phyloP scores from a whole-genome alignment of 164 flowering plant genomes.

The Platanus orientalis region DNA sequence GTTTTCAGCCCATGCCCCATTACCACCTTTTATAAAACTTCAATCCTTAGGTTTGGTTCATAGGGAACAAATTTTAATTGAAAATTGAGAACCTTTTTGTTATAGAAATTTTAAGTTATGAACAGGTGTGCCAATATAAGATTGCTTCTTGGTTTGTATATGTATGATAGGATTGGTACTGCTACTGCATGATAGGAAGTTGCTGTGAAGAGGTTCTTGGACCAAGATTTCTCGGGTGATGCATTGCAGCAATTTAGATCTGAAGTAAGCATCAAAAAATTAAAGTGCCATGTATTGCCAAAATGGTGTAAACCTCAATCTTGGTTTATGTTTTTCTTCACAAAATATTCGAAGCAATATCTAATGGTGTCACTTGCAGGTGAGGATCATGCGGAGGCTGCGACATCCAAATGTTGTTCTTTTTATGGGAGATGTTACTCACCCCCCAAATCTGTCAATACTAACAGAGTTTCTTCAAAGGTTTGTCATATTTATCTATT shows the following conservation, averaged over 20 bases:
- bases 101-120: too few relatives aligned
- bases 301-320: background rate
- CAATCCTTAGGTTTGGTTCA: too few relatives aligned
- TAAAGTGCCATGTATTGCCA: background rate
- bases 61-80: too few relatives aligned
- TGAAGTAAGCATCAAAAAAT: conserved; percentile 41
- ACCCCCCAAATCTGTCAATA: conserved; percentile 90
- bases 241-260: conserved; percentile 78
- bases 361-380: too few relatives aligned
- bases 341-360: conserved; percentile 18
- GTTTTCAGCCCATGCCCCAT: too few relatives aligned
- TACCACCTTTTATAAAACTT: too few relatives aligned
- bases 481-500: too few relatives aligned
- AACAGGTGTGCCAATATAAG: conserved; percentile 7
- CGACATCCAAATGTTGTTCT: conserved; percentile 99
- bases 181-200: conserved; percentile 65
- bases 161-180: conserved; percentile 4
- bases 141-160: conserved; percentile 5
- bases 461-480: conserved; percentile 98
- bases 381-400: conserved; percentile 74
- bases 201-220: conserved; percentile 93
- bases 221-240: too few relatives aligned
- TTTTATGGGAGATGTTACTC: conserved; percentile 98
- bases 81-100: too few relatives aligned
- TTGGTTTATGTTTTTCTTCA: background rate